These are phyloP conservation scores for Arabidopsis lyrata DNA, from an alignment of 441 rosid species.

Conservation along the genomic window DNA sequence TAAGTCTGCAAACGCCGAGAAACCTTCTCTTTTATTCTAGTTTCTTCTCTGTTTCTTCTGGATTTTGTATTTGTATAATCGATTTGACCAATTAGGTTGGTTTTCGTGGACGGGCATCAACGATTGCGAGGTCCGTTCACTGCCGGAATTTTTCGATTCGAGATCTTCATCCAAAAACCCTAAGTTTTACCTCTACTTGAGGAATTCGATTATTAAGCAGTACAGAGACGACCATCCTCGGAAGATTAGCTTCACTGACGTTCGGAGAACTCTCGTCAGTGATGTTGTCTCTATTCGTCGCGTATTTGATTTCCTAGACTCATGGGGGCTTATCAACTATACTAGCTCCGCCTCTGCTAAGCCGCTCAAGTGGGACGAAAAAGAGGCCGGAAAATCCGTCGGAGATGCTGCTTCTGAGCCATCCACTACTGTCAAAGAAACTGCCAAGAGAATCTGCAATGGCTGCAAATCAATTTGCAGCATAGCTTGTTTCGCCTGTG, in stretches of 20 bases:
- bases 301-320: constrained; percentile 88
- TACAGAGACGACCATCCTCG: constrained; percentile 64
- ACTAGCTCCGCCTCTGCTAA: constrained; percentile 55
- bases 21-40: not conserved
- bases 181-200: constrained; percentile 62
- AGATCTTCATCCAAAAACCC: constrained; percentile 70
- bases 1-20: constrained; percentile 47
- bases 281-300: constrained; percentile 91
- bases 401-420: constrained; percentile 49
- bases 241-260: constrained; percentile 85
- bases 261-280: constrained; percentile 73
- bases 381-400: constrained; percentile 57
- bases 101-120: constrained; percentile 68
- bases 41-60: constrained; percentile 7
- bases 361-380: constrained; percentile 89
- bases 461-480: constrained; percentile 86
- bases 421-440: constrained; percentile 49
- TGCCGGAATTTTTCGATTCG: constrained; percentile 81
- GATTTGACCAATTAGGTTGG: constrained; percentile 66
- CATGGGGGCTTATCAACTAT: constrained; percentile 88
- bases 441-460: constrained; percentile 65
- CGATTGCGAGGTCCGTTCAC: constrained; percentile 76
- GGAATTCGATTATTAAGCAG: constrained; percentile 80
- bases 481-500: constrained; percentile 86
- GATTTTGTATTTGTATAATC: not conserved